These are phyloP conservation scores for Vitrella brassicaformis DNA, from an alignment of 73 alveolate species.

Conservation along the genomic window DNA sequence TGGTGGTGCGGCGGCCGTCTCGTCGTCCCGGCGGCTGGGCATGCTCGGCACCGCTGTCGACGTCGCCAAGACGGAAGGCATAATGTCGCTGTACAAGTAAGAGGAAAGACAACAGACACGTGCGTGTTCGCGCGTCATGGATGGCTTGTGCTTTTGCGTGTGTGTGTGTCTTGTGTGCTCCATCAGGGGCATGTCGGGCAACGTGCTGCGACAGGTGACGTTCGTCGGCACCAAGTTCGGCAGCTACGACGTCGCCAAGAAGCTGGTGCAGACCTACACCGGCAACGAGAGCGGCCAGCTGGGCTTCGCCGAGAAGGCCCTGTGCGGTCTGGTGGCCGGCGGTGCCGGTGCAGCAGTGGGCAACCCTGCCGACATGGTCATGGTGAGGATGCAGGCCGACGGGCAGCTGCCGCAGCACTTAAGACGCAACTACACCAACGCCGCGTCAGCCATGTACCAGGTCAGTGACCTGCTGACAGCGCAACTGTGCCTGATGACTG, in stretches of 20 bases:
- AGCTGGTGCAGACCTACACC: constrained; percentile 59
- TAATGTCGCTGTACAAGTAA: neutral
- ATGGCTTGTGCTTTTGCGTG: neutral
- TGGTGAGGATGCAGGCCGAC: constrained; percentile 68
- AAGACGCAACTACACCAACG: constrained; percentile 65
- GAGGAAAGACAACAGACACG: neutral
- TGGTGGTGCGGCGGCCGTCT: constrained; percentile 52
- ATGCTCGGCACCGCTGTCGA: constrained; percentile 44
- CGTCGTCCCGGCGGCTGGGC: constrained; percentile 48
- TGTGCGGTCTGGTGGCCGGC: constrained; percentile 58
- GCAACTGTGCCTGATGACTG: too few relatives aligned
- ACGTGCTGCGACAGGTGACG: constrained; percentile 64
- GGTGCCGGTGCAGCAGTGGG: constrained; percentile 69
- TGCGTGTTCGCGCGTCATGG: too few relatives aligned
- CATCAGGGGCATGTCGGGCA: constrained; percentile 43
- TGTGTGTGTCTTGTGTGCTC: too few relatives aligned
- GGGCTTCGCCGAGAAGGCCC: constrained; percentile 41
- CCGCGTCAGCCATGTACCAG: constrained; percentile 54
- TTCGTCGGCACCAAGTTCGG: constrained; percentile 49
- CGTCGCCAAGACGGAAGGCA: neutral
- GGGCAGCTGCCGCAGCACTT: constrained; percentile 51
- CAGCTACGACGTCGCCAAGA: neutral
- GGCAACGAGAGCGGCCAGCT: constrained; percentile 25
- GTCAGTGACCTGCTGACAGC: too few relatives aligned
- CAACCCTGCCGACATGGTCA: constrained; percentile 66